Base-by-base conservation (phyloP, 495 filamentous ascomycete genomes). In the Aspergillus diversus region DNA sequence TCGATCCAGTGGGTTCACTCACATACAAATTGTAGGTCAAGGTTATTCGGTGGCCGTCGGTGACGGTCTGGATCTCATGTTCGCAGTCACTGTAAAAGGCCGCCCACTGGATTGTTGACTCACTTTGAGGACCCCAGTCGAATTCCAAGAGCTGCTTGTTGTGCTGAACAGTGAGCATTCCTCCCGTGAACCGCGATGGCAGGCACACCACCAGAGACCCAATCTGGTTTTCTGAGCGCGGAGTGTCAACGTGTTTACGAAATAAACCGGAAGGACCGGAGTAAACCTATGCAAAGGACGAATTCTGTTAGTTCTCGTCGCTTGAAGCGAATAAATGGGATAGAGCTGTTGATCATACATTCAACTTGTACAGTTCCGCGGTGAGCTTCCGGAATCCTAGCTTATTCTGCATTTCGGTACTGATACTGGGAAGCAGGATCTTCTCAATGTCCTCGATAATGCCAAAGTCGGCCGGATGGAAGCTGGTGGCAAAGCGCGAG, bases 1-100 rank as follows among this genome's bases (percentile, higher is more conserved):
- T 31, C 34, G 33, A 3, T 31, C 15, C n/a, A 31, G 11, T 17
- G 33, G 6, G 73, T 59, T 3, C 64, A 61, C 33, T 72, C 58
- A 57, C 80, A 86, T 6, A 88, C n/a, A n/a, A 73, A 59, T 87
- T 86, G 75, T 87, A 88, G 4, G 84, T 87, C n/a, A 88, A 66
- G 0, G 84, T 87, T 31, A 88, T 60, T 0, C 83, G 77, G 55
- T 87, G 74, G 0, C 84, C 84, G 7, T 66, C 61, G 0, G 73
- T 82, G 51, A 87, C 74, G 11, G 75, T 69, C 4, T 78, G 68
- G 16, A 87, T 79, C 68, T 88, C 84, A 66, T 88, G 85, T 65
- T 84, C 80, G 62, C 82, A 86, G 63, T 87, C 84, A 60, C 78
- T 83, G 65, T 86, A 88, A 70, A 88, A 88, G 2, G 86, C 84